Conservation (phyloP, 345 rosid genomes). For the Euphorbia pulcherrima region DNA sequence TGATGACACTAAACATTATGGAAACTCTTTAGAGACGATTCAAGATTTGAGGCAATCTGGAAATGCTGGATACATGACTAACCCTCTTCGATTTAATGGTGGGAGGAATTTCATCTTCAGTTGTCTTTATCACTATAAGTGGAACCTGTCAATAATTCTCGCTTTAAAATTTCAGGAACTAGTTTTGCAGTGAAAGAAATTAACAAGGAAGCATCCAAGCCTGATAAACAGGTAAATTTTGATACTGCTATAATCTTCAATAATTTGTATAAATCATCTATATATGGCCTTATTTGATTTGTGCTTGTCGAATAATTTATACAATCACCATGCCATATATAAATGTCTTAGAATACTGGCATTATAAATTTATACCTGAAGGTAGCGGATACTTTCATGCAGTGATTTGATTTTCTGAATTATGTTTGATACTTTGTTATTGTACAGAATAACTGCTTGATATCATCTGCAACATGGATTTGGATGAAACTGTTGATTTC, state of each 20-base stretch:
- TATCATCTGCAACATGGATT: neutral
- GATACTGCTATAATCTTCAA: neutral
- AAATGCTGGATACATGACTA: conserved; percentile 1
- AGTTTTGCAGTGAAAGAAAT: conserved; percentile 29
- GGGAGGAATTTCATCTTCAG: conserved; percentile 5
- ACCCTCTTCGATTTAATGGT: conserved; percentile 42
- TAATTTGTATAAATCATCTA: neutral
- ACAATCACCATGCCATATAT: neutral
- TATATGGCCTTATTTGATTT: neutral
- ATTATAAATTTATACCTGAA: neutral
- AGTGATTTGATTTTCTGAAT: conserved; percentile 2
- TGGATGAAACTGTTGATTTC: neutral
- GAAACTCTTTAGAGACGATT: conserved; percentile 23
- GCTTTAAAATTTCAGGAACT: conserved; percentile 40
- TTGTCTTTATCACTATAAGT: conserved; percentile 2
- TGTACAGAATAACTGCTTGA: neutral
- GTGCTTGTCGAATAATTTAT: neutral
- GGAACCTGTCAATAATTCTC: conserved; percentile 5
- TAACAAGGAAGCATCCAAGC: conserved; percentile 19
- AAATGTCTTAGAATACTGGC: neutral
- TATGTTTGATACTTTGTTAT: neutral
- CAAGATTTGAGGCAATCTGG: neutral
- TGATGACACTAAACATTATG: conserved; percentile 23
- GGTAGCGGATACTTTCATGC: neutral
- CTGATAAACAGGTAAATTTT: conserved; percentile 44